Conservation (phyloP, 208 protist genomes). For the Wallacemonas rigidus region DNA sequence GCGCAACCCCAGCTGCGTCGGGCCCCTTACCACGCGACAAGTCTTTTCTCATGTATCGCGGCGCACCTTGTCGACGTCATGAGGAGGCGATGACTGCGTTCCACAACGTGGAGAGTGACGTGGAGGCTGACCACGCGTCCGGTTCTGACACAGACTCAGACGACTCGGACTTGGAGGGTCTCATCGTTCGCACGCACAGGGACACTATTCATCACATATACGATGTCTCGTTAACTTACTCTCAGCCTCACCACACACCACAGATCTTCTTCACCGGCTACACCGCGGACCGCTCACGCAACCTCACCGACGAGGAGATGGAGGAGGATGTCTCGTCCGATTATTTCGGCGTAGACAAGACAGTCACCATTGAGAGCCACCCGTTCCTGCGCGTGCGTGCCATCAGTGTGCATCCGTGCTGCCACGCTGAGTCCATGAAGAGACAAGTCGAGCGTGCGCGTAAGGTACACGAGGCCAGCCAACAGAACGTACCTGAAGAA, state of each 20-base stretch:
- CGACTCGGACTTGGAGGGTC: neutral
- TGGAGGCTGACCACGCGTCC: slow-evolving; percentile 5
- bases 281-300: slow-evolving; percentile 54
- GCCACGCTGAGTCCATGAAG: slow-evolving; percentile 87
- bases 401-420: slow-evolving; percentile 91
- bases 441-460: slow-evolving; percentile 61
- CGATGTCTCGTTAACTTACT: slow-evolving; percentile 93
- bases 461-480: slow-evolving; percentile 29
- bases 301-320: slow-evolving; percentile 66
- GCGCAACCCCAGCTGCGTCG: neutral
- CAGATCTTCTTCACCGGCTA: slow-evolving; percentile 93
- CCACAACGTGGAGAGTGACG: neutral
- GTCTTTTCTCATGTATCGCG: slow-evolving; percentile 81
- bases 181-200: slow-evolving; percentile 7
- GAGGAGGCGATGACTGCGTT: slow-evolving; percentile 15
- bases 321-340: slow-evolving; percentile 92
- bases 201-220: slow-evolving; percentile 74
- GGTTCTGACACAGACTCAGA: slow-evolving; percentile 4
- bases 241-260: slow-evolving; percentile 93
- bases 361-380: slow-evolving; percentile 87
- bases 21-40: slow-evolving; percentile 83
- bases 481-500: slow-evolving; percentile 32
- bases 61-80: slow-evolving; percentile 19
- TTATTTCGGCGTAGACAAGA: slow-evolving; percentile 83
- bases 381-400: slow-evolving; percentile 29